Base-by-base conservation (phyloP, 805 yeast species). In the Candida ortonii region DNA sequence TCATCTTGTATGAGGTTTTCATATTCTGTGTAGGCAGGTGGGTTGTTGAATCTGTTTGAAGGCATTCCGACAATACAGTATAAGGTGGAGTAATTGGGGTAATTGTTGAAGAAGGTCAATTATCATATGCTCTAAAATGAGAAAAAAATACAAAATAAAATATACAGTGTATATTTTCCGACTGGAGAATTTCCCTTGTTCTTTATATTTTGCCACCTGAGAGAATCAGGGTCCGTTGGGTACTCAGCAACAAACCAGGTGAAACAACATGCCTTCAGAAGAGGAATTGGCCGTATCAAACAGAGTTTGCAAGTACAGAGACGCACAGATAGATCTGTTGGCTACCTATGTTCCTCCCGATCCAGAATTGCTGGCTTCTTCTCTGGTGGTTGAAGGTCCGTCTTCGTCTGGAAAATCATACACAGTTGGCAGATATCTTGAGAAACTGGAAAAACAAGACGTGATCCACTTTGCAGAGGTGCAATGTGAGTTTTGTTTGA, bases 361-460 rank as follows among this genome's bases (percentile, higher is more conserved):
- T 13, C 17, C 47, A 1, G 44, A 37, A 3, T 21, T 50, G 3
- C 57, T 62, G 53, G 55, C 60, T 0, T 65, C 71, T 1, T 50
- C 65, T 6, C 28, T 73, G 8, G 49, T 70, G 2, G 60, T 73
- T 3, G 76, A 71, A 46, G 80, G 80, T 0, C 63, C 67, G 37
- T 58, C 64, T 33, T 64, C 77, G 1, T 57, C 70, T 12, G 80
- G 80, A 0, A 74, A 74, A 44, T 55, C 76, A 2, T 56, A 53
- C 34, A 59, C 66, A 1, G 53, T 73, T 5, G 43, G 39, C 2
- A 36, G 46, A 12, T 69, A 58, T 38, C 47, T 71, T 11, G 30
- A 57, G 6, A 36, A 44, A 7, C 32, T 65, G 10, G 22, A 35
- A 7, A 11, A 21, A 2, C 22, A 17, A 4, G 30, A 33, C 11